Conservation (phyloP, 1,139 yeast genomes). For the Lizanozyma gosingica region DNA sequence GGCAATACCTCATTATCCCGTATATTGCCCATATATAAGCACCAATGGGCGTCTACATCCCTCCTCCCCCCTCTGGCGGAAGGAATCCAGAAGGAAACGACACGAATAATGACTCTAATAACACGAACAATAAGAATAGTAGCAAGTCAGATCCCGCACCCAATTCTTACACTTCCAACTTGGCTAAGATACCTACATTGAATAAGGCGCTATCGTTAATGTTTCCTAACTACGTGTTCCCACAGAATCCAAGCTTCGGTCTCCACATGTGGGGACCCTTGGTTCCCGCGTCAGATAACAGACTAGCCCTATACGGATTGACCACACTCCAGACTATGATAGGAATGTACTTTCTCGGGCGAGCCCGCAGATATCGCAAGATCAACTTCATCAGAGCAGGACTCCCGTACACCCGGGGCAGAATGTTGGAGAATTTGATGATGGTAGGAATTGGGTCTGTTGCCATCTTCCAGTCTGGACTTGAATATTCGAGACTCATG, state of each 20-base stretch:
- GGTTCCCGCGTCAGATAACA: slow-evolving; percentile 37
- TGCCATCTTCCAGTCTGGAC: slow-evolving; percentile 24
- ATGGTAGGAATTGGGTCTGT: slow-evolving; percentile 15
- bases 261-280: slow-evolving; percentile 35
- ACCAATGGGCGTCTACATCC: slow-evolving; percentile 14
- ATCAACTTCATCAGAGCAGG: background rate
- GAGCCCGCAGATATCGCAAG: background rate
- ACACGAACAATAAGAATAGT: background rate
- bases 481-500: slow-evolving; percentile 26
- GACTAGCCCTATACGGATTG: slow-evolving; percentile 23
- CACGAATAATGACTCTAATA: background rate
- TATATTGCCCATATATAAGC: too few relatives aligned
- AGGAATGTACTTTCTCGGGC: background rate
- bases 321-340: slow-evolving; percentile 20
- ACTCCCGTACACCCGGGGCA: background rate
- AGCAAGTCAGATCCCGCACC: too few relatives aligned
- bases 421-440: slow-evolving; percentile 4
- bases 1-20: too few relatives aligned
- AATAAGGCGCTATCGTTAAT: background rate
- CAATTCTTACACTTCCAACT: background rate
- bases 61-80: slow-evolving; percentile 7
- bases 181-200: background rate
- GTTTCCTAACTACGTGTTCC: background rate
- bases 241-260: slow-evolving; percentile 26
- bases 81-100: background rate